Conservation (phyloP, 2,329 filamentous ascomycete species). For the Talaromyces sp. region DNA sequence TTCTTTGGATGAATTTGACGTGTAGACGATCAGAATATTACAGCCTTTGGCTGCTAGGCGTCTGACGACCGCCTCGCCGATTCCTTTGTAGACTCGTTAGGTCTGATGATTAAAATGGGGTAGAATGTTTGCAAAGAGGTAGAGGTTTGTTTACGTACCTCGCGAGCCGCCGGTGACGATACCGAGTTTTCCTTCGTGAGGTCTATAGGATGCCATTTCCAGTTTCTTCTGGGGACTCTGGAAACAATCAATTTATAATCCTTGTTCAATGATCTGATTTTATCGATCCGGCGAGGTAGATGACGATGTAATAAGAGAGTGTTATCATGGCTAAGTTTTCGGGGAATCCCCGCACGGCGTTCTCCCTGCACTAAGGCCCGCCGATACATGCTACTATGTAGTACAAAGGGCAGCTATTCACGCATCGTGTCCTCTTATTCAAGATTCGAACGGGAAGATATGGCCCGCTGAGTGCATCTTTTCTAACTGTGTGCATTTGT, state of each 20-base stretch:
- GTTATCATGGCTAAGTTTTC: not conserved
- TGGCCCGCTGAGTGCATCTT: not conserved
- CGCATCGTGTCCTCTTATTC: not conserved
- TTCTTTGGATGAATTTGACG: conserved; percentile 57
- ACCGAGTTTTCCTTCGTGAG: conserved; percentile 65
- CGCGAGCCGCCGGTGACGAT: conserved; percentile 76
- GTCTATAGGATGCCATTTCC: conserved; percentile 12
- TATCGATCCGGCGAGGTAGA: not conserved
- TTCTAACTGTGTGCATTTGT: not conserved
- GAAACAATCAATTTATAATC: too few species aligned
- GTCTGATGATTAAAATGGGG: not conserved
- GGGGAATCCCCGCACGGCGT: not conserved
- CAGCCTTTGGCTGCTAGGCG: conserved; percentile 70
- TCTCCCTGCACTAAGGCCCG: not conserved
- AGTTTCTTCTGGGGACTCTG: not conserved
- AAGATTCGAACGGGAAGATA: not conserved
- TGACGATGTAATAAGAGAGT: not conserved
- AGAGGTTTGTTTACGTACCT: conserved; percentile 49
- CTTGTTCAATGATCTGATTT: not conserved
- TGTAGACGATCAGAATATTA: conserved; percentile 68
- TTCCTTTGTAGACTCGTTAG: conserved; percentile 53
- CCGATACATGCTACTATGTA: not conserved
- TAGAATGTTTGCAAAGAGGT: not conserved
- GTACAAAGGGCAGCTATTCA: not conserved
- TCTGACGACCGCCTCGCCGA: conserved; percentile 65